phyloP scores from a whole-genome alignment of 2,329 filamentous ascomycete genomes.

The Akanthomyces uredinophilus region DNA sequence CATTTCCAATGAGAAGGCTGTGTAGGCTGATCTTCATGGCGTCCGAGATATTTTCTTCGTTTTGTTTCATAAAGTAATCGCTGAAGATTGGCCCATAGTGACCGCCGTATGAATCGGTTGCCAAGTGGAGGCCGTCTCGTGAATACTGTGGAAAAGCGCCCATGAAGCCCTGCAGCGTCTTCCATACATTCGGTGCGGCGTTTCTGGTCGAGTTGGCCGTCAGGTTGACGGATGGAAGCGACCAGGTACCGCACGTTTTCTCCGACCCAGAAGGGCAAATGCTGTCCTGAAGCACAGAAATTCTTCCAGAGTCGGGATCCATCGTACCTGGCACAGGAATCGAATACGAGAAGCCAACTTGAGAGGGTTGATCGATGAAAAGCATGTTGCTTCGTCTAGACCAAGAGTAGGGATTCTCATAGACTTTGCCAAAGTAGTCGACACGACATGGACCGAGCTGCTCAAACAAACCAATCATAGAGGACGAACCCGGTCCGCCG shows the following conservation, averaged over 20 bases:
- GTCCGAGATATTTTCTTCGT: slow-evolving; percentile 38
- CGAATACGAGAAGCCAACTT: slow-evolving; percentile 62
- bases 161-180: slow-evolving; percentile 58
- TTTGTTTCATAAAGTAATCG: slow-evolving; percentile 56
- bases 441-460: slow-evolving; percentile 33
- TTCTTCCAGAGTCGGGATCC: not conserved
- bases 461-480: slow-evolving; percentile 20
- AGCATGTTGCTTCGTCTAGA: slow-evolving; percentile 48
- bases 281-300: slow-evolving; percentile 16
- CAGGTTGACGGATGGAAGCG: slow-evolving; percentile 10
- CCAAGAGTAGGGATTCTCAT: slow-evolving; percentile 60
- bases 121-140: slow-evolving; percentile 55
- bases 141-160: slow-evolving; percentile 51
- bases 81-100: slow-evolving; percentile 64
- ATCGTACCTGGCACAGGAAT: slow-evolving; percentile 45
- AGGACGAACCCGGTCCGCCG: slow-evolving; percentile 49
- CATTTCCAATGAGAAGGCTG: slow-evolving; percentile 62
- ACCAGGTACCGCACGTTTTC: slow-evolving; percentile 28
- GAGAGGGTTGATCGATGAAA: slow-evolving; percentile 57
- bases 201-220: slow-evolving; percentile 4
- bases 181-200: slow-evolving; percentile 53
- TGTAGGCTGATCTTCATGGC: slow-evolving; percentile 44
- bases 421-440: slow-evolving; percentile 44
- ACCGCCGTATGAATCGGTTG: slow-evolving; percentile 64
- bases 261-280: slow-evolving; percentile 30